Base-by-base conservation (phyloP, 257 asterid species). In the Gentiana straminea region DNA sequence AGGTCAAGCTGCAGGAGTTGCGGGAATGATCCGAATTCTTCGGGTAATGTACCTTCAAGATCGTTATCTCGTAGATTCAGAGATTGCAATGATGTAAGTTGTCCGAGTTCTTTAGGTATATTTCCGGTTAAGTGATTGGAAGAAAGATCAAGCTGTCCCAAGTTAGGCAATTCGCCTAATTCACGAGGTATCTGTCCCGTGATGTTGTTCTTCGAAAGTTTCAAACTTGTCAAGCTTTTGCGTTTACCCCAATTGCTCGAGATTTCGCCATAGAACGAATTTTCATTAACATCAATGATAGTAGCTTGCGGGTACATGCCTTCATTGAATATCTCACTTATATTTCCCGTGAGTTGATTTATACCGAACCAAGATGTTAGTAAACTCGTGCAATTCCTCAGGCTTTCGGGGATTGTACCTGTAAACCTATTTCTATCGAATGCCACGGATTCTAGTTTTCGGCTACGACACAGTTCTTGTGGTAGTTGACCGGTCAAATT, bases 371-470 rank as follows among this genome's bases (percentile, higher is more conserved):
- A 43, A n/a, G 55, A 61, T 59, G 73, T 58, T 10, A 3, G 13
- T 41, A 78, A 60, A 12, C 60, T 66, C 1, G 73, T 51, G 34
- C 84, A 79, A 48, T 56, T 75, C 60, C 68, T 72, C 67, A 79
- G 46, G 69, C 72, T 75, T 67, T 4, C 46, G 0, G 81, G 77
- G 15, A 69, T 32, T 54, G 8, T 39, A 52, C 81, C 84, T 0
- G 52, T 61, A 41, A 69, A 63, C 8, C 8, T 39, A 39, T 77
- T 77, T 24, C 57, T 7, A 34, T 35, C 12, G 49, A 54, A 69
- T 4, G 58, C 55, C 4, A 77, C 49, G 6, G 43, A 46, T 8
- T 33, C 8, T 1, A 77, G 67, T 32, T 12, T 34, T 35, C 67
- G 69, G 49, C 70, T 64, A 8, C 35, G 49, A 33, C 83, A 77